Evolutionary conservation across 371 early-diverging fungal species (phyloP).

Genomic region (Parasitella parasitica): DNA sequence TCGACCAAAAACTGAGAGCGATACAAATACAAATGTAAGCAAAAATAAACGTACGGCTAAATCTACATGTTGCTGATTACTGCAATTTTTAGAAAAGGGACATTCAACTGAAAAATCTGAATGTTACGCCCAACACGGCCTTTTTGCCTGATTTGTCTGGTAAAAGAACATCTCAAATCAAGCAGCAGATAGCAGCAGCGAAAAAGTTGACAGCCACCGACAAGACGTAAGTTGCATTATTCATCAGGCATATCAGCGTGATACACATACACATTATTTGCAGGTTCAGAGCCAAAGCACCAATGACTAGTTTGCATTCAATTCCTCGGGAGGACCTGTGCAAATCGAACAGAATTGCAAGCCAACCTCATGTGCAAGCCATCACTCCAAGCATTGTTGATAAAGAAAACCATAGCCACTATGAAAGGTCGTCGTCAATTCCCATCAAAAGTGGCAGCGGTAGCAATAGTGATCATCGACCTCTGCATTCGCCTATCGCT

Average conservation of each 20-base stretch:
- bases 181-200: background rate
- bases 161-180: constrained; percentile 7
- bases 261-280: background rate
- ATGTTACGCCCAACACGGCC: constrained; percentile 71
- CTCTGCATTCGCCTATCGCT: constrained; percentile 20
- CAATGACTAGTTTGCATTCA: constrained; percentile 1
- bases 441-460: background rate
- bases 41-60: too few relatives aligned
- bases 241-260: background rate
- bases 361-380: constrained; percentile 44
- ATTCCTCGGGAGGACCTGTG: constrained; percentile 23
- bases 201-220: background rate
- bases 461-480: background rate
- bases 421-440: background rate
- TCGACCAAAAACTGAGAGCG: background rate
- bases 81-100: constrained; percentile 33
- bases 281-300: background rate
- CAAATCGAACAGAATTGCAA: constrained; percentile 37
- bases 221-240: background rate
- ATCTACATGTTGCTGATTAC: background rate
- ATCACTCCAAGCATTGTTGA: constrained; percentile 11
- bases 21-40: background rate
- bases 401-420: constrained; percentile 46
- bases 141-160: constrained; percentile 58
- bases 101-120: constrained; percentile 59